Percentiles rank a stretch among this genome's conserved stretches.
These are phyloP conservation scores for Orychophragmus violaceus DNA, from an alignment of 345 rosid genomes.

Conservation along the genomic window DNA sequence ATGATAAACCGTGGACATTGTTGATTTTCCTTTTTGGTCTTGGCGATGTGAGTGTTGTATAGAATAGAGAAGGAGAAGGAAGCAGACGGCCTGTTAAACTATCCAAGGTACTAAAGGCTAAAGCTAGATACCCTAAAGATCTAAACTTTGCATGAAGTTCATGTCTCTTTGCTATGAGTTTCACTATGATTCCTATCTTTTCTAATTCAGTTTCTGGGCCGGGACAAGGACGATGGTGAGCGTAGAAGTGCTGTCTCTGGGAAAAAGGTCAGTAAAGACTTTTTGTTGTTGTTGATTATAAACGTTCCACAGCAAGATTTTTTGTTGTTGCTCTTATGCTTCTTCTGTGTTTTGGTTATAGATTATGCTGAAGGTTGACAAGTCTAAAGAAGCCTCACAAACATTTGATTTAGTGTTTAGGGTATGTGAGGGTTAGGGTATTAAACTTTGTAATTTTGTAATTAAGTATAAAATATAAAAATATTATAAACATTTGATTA, in stretches of 20 bases:
- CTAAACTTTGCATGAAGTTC: too few relatives aligned
- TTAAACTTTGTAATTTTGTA: too few relatives aligned
- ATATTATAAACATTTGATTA: too few relatives aligned
- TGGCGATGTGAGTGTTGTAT: conserved; percentile 76
- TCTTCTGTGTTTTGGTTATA: conserved; percentile 22
- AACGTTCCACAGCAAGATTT: not conserved
- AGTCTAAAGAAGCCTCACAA: conserved; percentile 92
- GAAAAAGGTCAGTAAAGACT: conserved; percentile 53
- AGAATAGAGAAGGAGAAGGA: conserved; percentile 73
- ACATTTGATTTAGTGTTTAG: too few relatives aligned
- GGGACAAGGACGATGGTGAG: conserved; percentile 66
- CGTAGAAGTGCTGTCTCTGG: conserved; percentile 98
- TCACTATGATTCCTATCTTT: not conserved
- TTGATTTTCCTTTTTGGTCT: conserved; percentile 38
- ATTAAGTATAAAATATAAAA: too few relatives aligned
- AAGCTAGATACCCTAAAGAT: not conserved
- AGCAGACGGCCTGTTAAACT: conserved; percentile 84
- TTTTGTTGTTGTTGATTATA: not conserved
- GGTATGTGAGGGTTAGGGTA: too few relatives aligned
- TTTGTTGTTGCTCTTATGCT: not conserved
- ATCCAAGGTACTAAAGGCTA: conserved; percentile 81
- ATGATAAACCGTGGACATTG: conserved; percentile 50
- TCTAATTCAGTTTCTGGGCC: conserved; percentile 62
- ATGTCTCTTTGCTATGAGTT: not conserved
- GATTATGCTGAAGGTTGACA: conserved; percentile 89